These are phyloP conservation scores for Camellia japonica DNA, from an alignment of 148 eudicot genomes.

Conservation along the genomic window DNA sequence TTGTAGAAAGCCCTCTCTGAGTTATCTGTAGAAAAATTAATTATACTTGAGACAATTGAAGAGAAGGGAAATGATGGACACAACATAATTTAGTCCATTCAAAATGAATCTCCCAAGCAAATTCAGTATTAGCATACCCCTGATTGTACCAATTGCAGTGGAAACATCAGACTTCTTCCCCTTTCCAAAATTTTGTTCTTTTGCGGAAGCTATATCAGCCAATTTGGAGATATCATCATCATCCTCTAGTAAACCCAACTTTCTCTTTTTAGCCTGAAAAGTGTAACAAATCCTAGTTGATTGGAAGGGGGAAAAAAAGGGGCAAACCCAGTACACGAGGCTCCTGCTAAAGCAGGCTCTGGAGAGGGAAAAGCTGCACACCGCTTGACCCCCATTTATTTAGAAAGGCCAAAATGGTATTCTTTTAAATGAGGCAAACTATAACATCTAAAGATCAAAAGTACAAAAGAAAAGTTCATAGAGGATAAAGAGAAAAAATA, in stretches of 20 bases:
- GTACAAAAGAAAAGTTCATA: not conserved
- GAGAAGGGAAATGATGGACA: not conserved
- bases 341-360: no score
- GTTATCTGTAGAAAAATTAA: constrained; percentile 45
- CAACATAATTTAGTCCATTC: not conserved
- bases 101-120: not conserved
- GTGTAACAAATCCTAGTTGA: not conserved
- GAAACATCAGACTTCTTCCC: constrained; percentile 29
- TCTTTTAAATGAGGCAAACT: not conserved
- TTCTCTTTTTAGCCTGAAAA: constrained; percentile 71
- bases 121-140: constrained; percentile 40
- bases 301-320: not conserved
- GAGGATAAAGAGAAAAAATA: not conserved
- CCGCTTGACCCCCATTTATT: no score
- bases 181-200: constrained; percentile 33
- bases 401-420: not conserved
- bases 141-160: constrained; percentile 30
- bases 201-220: constrained; percentile 24
- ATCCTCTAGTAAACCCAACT: constrained; percentile 67
- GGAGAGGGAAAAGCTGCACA: no score
- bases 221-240: constrained; percentile 38
- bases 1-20: constrained; percentile 89
- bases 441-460: not conserved
- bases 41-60: constrained; percentile 2
- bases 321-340: no score